phyloP scores from a whole-genome alignment of 306 rosid species.

The Dalbergia cochinchinensis region DNA sequence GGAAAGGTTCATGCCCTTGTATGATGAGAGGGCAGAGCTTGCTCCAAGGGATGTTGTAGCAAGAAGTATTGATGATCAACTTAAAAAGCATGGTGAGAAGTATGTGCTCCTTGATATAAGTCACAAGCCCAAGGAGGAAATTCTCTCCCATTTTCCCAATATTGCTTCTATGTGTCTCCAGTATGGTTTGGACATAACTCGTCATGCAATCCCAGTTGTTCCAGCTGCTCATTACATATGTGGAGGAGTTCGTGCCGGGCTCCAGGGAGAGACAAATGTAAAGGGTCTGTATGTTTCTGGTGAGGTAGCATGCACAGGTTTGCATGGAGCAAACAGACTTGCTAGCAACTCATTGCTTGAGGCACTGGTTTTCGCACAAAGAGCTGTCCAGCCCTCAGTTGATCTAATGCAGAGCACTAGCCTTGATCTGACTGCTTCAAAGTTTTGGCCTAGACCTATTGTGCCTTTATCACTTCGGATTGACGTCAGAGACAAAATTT shows the following conservation, averaged over 20 bases:
- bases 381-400: constrained; percentile 91
- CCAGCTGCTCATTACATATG: constrained; percentile 99
- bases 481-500: constrained; percentile 50
- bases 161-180: constrained; percentile 81
- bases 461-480: constrained; percentile 62
- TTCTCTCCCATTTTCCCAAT: constrained; percentile 84
- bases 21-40: constrained; percentile 94
- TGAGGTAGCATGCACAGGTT: constrained; percentile 97
- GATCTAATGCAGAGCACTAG: constrained; percentile 72
- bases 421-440: constrained; percentile 60
- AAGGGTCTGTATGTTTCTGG: constrained; percentile 88
- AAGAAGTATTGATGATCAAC: constrained; percentile 95
- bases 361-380: constrained; percentile 91
- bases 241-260: constrained; percentile 95
- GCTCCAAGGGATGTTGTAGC: constrained; percentile 99
- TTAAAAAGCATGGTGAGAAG: constrained; percentile 81
- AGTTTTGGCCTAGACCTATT: constrained; percentile 70
- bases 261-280: constrained; percentile 89
- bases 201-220: constrained; percentile 83
- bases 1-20: constrained; percentile 95
- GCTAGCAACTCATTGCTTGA: constrained; percentile 98
- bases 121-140: constrained; percentile 76
- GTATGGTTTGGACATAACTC: constrained; percentile 84
- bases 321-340: constrained; percentile 96
- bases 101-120: constrained; percentile 88